Evolutionary conservation across 1,284 basidiomycete genomes (phyloP).

Genomic region (Polyporus tsugae): DNA sequence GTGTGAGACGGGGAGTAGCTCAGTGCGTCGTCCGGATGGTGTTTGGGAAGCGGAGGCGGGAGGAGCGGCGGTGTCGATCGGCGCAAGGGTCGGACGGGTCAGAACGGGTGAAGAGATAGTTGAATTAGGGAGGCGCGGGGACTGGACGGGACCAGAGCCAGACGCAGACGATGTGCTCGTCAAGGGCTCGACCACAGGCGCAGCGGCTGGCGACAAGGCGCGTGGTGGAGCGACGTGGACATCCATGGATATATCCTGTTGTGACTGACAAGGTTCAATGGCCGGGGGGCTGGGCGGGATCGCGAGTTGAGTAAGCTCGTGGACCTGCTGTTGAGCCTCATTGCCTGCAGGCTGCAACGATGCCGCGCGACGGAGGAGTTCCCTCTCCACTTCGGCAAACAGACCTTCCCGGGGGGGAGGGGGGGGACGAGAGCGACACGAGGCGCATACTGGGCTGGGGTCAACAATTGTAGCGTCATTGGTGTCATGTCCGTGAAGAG

Average conservation of each 20-base stretch:
- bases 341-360: conserved; percentile 42
- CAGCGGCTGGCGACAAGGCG: conserved; percentile 16
- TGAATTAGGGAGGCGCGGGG: conserved; percentile 13
- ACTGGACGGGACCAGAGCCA: background rate
- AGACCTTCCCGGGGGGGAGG: conserved; percentile 34
- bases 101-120: conserved; percentile 18
- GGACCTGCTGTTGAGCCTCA: conserved; percentile 39
- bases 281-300: conserved; percentile 33
- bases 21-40: conserved; percentile 23
- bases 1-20: conserved; percentile 22
- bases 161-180: conserved; percentile 11
- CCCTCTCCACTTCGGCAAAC: conserved; percentile 41
- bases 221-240: conserved; percentile 25
- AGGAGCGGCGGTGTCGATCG: conserved; percentile 30
- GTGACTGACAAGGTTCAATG: conserved; percentile 39
- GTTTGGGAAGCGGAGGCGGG: conserved; percentile 27
- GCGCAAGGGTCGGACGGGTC: conserved; percentile 30
- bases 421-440: conserved; percentile 43
- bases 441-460: conserved; percentile 44
- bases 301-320: conserved; percentile 26
- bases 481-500: conserved; percentile 38
- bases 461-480: conserved; percentile 41
- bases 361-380: conserved; percentile 41
- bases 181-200: conserved; percentile 12
- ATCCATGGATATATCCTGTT: conserved; percentile 43